Percentiles rank a stretch among this genome's conserved stretches.
Evolutionary conservation across 2,329 filamentous ascomycete species (phyloP).

Genomic region (Westerdykella ornata): DNA sequence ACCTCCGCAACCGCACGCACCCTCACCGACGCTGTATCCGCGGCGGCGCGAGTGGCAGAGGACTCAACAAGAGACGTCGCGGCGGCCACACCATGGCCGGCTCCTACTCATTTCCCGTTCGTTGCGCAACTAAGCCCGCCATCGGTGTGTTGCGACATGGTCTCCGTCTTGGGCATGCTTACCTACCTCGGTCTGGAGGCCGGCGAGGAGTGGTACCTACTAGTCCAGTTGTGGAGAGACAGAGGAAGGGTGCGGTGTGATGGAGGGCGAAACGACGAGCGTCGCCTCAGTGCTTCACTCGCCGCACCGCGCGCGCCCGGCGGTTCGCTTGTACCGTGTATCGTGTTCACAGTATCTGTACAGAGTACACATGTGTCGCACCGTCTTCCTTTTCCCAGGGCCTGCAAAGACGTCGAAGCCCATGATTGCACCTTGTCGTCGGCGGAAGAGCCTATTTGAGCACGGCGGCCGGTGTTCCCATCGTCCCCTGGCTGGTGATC

Average conservation of each 20-base stretch:
- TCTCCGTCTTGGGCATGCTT: conserved; percentile 29
- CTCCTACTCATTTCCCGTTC: conserved; percentile 31
- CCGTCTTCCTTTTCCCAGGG: conserved; percentile 7
- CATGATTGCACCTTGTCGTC: conserved; percentile 5
- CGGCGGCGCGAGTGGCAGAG: conserved; percentile 14
- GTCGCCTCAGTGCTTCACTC: conserved; percentile 31
- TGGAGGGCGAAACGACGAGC: conserved; percentile 31
- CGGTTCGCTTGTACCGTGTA: conserved; percentile 10
- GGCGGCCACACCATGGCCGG: conserved; percentile 13
- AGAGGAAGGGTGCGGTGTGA: too few species aligned
- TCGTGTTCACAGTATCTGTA: neutral
- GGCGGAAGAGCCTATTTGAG: conserved; percentile 22
- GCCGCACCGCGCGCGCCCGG: conserved; percentile 3
- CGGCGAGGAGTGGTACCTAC: too few species aligned
- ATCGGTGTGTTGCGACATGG: conserved; percentile 6
- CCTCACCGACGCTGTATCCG: conserved; percentile 11
- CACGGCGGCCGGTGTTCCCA: conserved; percentile 14
- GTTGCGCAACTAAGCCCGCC: neutral
- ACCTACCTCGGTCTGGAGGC: conserved; percentile 4
- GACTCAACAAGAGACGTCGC: conserved; percentile 1
- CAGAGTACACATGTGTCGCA: neutral
- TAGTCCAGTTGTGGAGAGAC: too few species aligned
- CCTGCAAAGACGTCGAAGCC: neutral
- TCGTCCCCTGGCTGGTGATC: conserved; percentile 24
- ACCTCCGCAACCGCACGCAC: conserved; percentile 18